phyloP scores from a whole-genome alignment of 495 filamentous ascomycete species.

The Tuber brumale region DNA sequence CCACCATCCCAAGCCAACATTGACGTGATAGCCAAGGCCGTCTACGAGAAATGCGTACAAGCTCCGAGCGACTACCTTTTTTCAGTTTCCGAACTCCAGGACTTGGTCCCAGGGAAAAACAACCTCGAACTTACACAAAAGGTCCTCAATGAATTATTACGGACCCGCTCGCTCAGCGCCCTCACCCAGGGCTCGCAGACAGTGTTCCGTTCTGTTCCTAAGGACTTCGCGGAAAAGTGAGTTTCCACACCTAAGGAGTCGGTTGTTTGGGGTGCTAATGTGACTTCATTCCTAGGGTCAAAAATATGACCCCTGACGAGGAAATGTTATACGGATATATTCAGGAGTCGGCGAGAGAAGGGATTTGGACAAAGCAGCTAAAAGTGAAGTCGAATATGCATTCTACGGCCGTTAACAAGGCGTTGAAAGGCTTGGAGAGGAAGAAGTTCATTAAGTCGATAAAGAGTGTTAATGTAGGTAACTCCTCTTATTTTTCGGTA shows the following conservation, averaged over 20 bases:
- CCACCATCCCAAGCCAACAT: slow-evolving; percentile 31
- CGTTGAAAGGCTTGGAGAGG: slow-evolving; percentile 67
- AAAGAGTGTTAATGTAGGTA: slow-evolving; percentile 51
- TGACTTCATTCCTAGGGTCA: slow-evolving; percentile 22
- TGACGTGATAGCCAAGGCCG: slow-evolving; percentile 24
- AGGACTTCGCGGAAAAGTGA: slow-evolving; percentile 39
- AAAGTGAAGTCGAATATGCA: slow-evolving; percentile 68
- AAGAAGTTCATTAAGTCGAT: slow-evolving; percentile 54
- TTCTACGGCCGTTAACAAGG: slow-evolving; percentile 65
- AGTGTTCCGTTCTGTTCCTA: slow-evolving; percentile 36
- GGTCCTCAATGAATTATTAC: slow-evolving; percentile 38
- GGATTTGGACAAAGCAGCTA: slow-evolving; percentile 81
- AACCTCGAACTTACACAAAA: slow-evolving; percentile 35
- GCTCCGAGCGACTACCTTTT: slow-evolving; percentile 40
- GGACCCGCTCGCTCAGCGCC: slow-evolving; percentile 26
- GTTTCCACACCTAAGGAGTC: background rate
- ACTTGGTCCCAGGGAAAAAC: slow-evolving; percentile 32
- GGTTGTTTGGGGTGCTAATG: slow-evolving; percentile 7
- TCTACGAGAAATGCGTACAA: slow-evolving; percentile 43
- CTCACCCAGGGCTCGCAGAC: slow-evolving; percentile 35
- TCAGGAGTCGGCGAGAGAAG: slow-evolving; percentile 69
- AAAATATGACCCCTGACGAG: slow-evolving; percentile 54
- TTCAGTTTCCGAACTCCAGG: slow-evolving; percentile 35
- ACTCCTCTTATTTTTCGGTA: background rate
- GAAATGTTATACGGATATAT: slow-evolving; percentile 76